Base-by-base conservation (phyloP, 805 yeast species). In the Metschnikowia peoriensis region DNA sequence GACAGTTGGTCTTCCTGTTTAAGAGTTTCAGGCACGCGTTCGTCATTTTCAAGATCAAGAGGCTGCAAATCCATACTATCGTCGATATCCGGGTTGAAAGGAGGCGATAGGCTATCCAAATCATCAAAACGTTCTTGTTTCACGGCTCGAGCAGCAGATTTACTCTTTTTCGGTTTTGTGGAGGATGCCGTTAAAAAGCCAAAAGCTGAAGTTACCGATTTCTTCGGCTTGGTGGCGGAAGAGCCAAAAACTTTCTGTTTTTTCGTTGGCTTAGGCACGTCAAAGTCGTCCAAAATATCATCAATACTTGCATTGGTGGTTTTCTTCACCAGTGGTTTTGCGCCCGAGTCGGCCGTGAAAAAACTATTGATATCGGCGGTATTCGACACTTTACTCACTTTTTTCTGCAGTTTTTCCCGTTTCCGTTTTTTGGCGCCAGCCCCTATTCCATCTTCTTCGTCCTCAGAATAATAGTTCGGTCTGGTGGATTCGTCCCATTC, bases 401-500 rank as follows among this genome's bases (percentile, higher is more conserved):
- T 73, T 61, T 66, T 66, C 57, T 57, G 65, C 51, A 64, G 69
- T 54, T 56, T 59, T 42, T 54, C 64, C 53, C 53, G 63, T 52
- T 60, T 63, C 38, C 60, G 45, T 51, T 64, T 65, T 11, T 56
- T 66, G 14, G 64, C 70, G 6, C 66, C 65, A 4, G 66, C 76
- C 0, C 4, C 4, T 3, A 22, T 4, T 22, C 22, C 22, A 4
- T 22, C 22, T 22, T 72, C 77, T 17, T 78, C 83, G 35, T 81
- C 87, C 41, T 82, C 86, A n/a, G 83, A 79, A 54, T 78, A 79
- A 61, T 80, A 81, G 48, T 76, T 71, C 41, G 78, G 80, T 49
- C 76, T 73, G 50, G 75, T 65, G 35, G 75, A 68, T 39, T 74
- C 77, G 53, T 85, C 96, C 92, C 96, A 90, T 54, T 90, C 96